These are phyloP conservation scores for Aspergillus calidoustus DNA, from an alignment of 2,329 filamentous ascomycete genomes.

Conservation along the genomic window DNA sequence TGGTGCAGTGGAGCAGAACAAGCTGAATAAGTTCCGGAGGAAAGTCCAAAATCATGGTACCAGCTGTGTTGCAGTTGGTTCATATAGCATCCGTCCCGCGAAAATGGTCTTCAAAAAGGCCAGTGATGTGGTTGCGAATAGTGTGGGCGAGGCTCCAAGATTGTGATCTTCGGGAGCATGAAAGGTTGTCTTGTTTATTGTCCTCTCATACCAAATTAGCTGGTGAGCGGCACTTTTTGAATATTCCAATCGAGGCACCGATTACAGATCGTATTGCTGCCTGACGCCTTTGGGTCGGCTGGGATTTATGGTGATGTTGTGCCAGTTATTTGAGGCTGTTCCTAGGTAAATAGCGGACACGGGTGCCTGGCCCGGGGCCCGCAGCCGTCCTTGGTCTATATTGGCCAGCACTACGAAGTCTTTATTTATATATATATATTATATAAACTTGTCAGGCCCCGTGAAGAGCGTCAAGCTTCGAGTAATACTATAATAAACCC, in stretches of 20 bases:
- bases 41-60: conserved; percentile 39
- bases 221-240: neutral
- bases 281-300: neutral
- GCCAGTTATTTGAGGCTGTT: too few relatives aligned
- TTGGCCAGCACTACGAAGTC: neutral
- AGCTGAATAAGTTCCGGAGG: conserved; percentile 47
- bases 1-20: conserved; percentile 39
- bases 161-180: neutral
- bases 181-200: neutral
- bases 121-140: neutral
- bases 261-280: conserved; percentile 7
- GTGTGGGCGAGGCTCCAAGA: neutral
- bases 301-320: neutral
- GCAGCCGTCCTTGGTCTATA: neutral
- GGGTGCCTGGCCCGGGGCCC: neutral
- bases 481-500: neutral
- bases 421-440: too few relatives aligned
- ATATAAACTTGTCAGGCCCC: neutral
- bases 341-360: neutral
- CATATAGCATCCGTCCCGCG: neutral
- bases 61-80: neutral
- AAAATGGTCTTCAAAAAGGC: neutral
- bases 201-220: neutral
- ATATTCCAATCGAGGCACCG: conserved; percentile 5
- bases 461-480: neutral